Conservation (phyloP, 495 filamentous ascomycete species). For the Penicillium bovifimosum region DNA sequence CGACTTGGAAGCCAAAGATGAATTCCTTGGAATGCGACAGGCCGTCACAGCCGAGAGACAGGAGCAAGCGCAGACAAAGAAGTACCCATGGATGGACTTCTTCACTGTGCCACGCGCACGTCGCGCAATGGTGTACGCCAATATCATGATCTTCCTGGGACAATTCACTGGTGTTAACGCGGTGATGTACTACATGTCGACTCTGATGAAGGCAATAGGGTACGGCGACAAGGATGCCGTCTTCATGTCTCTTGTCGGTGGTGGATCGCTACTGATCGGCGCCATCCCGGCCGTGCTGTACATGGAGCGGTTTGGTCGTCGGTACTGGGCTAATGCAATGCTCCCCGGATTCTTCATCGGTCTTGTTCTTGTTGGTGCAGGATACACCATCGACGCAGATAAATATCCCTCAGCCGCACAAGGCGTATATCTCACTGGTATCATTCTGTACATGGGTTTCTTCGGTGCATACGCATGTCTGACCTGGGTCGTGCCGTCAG, state of each 20-base stretch:
- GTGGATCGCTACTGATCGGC: conserved; percentile 51
- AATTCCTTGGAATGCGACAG: conserved; percentile 58
- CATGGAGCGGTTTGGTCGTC: conserved; percentile 56
- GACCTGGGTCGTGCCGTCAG: conserved; percentile 56
- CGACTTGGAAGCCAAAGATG: conserved; percentile 44
- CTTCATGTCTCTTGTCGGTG: conserved; percentile 60
- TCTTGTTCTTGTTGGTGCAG: conserved; percentile 50
- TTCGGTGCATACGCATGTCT: conserved; percentile 59
- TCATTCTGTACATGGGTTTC: conserved; percentile 58
- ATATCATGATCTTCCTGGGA: conserved; percentile 57
- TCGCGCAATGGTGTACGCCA: conserved; percentile 56
- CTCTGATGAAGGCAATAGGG: conserved; percentile 52
- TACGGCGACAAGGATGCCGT: conserved; percentile 47
- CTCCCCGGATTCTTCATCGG: conserved; percentile 58
- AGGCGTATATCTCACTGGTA: conserved; percentile 51
- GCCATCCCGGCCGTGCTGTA: conserved; percentile 55
- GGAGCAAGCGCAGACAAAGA: conserved; percentile 32
- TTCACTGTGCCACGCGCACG: conserved; percentile 53
- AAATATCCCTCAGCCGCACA: conserved; percentile 37
- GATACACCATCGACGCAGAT: conserved; percentile 41
- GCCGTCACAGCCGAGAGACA: conserved; percentile 45
- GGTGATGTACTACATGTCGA: conserved; percentile 59
- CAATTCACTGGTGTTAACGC: conserved; percentile 59
- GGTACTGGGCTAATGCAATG: conserved; percentile 58
- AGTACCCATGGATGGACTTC: conserved; percentile 57